phyloP scores from a whole-genome alignment of 768 basidiomycete genomes.

The Boletus fagicola region DNA sequence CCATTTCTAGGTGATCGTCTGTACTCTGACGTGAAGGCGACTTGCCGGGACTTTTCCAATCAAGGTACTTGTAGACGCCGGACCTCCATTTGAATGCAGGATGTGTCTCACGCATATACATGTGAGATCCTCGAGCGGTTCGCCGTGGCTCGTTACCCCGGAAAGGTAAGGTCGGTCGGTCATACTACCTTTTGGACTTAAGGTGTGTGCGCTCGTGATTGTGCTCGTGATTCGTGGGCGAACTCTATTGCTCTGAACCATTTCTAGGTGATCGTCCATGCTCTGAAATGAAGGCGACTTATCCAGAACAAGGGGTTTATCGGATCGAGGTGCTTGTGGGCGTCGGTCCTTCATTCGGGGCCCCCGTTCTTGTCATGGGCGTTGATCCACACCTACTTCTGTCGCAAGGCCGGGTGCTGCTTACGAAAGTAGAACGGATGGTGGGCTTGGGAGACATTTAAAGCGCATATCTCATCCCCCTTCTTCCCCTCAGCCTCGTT shows the following conservation, averaged over 20 bases:
- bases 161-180: conserved; percentile 2
- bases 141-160: neutral
- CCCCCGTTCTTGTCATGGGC: neutral
- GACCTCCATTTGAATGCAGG: neutral
- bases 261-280: conserved; percentile 7
- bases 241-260: neutral
- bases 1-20: conserved; percentile 10
- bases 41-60: neutral
- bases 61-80: neutral
- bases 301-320: neutral
- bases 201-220: neutral
- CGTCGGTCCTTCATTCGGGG: neutral
- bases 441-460: neutral
- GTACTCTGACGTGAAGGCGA: neutral
- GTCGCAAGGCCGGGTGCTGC: neutral
- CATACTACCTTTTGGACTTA: conserved; percentile 10
- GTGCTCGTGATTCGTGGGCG: neutral
- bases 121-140: conserved; percentile 11
- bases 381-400: conserved; percentile 1
- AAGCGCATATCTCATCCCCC: neutral
- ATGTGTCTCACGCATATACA: conserved; percentile 12
- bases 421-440: neutral
- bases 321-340: neutral
- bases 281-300: neutral
- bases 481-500: neutral